phyloP scores from a whole-genome alignment of 306 rosid species.

The Castanospermum australe region DNA sequence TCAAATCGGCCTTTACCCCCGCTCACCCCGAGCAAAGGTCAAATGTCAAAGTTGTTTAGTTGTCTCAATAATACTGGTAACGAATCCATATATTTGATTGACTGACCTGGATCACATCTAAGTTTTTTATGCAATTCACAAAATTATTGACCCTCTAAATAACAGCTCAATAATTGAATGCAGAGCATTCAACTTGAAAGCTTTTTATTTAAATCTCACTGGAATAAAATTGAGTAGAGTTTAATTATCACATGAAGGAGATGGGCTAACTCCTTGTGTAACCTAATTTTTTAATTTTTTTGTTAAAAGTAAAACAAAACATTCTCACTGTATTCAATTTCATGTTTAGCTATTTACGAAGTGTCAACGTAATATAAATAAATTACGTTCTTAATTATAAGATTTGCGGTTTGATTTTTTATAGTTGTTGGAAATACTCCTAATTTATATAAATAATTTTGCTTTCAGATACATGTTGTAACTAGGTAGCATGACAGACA shows the following conservation, averaged over 20 bases:
- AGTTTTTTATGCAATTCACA: not conserved
- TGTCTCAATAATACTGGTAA: slow-evolving; percentile 18
- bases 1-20: slow-evolving; percentile 29
- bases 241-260: not conserved
- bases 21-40: slow-evolving; percentile 28
- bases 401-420: no score
- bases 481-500: not conserved
- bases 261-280: no score
- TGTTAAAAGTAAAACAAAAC: no score
- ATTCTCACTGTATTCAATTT: not conserved
- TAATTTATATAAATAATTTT: no score
- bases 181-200: not conserved
- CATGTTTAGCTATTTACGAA: no score
- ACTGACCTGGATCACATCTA: not conserved
- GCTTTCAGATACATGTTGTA: not conserved
- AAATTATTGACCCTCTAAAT: not conserved
- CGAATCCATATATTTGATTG: slow-evolving; percentile 21
- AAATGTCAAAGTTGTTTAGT: slow-evolving; percentile 33
- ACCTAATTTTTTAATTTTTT: no score
- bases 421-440: no score
- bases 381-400: no score
- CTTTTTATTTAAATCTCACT: not conserved
- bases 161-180: not conserved
- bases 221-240: not conserved
- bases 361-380: no score